Base-by-base conservation (phyloP, 2,329 filamentous ascomycete genomes). In the Xylaria sp. region DNA sequence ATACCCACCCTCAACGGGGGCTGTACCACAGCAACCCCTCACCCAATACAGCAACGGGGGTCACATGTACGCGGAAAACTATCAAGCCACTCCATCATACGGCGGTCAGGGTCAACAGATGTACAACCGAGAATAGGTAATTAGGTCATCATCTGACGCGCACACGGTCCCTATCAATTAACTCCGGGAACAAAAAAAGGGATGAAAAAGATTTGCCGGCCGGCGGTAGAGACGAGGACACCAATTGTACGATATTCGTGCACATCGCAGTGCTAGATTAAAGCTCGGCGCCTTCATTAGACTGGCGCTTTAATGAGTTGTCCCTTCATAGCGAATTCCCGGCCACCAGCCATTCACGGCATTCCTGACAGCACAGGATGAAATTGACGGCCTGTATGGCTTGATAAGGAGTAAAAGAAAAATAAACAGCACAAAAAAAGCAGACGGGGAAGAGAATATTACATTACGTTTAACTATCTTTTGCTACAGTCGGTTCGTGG, bases 1-100 rank as follows among this genome's bases (percentile, higher is more conserved):
- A 74, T 93, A 93, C 75, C 86, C 89, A n/a, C 88, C 89, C 18
- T 85, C 87, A 1, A 82, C 84, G 15, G 82, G 81, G 1, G 82
- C 82, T 28, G 85, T 89, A 25, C 84, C 85, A 6, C 70, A 70
- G 71, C 78, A 75, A 50, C 72, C 68, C 18, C 48, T 89, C 4
- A 80, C 85, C 10, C 87, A 90, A 63, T 90, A 90, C 56, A 77
- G 76, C 57, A 77, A 78, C 63, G 82, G 81, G 68, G 82, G 81
- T 70, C 85, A 87, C 71, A 86, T 87, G 79, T 89, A 89, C 73
- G 79, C 83, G 56, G 84, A 81, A 74, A 89, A 89, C 75, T 84
- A 85, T 48, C 76, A 76, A 61, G 73, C 75, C 20, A 56, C 70
- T 6, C 75, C 76, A 66, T 86, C 87, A 59, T 84, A 87, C 58